Percentiles rank a stretch among this genome's conserved stretches.
phyloP scores from a whole-genome alignment of 805 yeast species.

The Candida multigemmis region DNA sequence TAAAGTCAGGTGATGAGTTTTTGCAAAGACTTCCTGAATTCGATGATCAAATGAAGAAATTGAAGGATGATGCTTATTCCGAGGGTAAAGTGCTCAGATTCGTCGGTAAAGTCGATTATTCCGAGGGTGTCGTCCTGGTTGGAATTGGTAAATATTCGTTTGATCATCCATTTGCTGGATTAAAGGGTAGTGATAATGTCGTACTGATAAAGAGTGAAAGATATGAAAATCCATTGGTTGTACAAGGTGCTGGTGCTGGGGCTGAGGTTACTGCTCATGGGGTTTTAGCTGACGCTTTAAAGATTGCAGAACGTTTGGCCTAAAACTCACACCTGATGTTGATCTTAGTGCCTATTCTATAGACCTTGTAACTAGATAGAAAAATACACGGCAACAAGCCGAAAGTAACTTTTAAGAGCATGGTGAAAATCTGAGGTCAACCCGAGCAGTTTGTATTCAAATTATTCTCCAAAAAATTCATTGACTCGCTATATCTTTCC shows the following conservation, averaged over 20 bases:
- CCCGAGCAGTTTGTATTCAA: no score
- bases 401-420: no score
- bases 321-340: no score
- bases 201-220: conserved; percentile 87
- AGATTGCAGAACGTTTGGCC: conserved; percentile 84
- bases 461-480: no score
- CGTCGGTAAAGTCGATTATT: conserved; percentile 83
- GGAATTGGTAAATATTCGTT: conserved; percentile 81
- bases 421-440: no score
- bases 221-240: conserved; percentile 84
- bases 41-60: conserved; percentile 68
- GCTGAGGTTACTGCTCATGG: conserved; percentile 68
- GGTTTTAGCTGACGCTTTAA: conserved; percentile 87
- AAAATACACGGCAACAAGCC: no score
- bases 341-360: no score
- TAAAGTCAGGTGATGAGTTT: conserved; percentile 68
- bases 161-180: conserved; percentile 91
- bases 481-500: no score
- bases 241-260: conserved; percentile 98
- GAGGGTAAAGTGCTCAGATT: conserved; percentile 87
- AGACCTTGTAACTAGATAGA: no score
- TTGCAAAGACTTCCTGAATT: conserved; percentile 71
- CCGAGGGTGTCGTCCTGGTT: conserved; percentile 62
- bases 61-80: conserved; percentile 72
- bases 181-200: conserved; percentile 94